Conservation (phyloP, 495 filamentous ascomycete genomes). For the Aspergillus hancockii region DNA sequence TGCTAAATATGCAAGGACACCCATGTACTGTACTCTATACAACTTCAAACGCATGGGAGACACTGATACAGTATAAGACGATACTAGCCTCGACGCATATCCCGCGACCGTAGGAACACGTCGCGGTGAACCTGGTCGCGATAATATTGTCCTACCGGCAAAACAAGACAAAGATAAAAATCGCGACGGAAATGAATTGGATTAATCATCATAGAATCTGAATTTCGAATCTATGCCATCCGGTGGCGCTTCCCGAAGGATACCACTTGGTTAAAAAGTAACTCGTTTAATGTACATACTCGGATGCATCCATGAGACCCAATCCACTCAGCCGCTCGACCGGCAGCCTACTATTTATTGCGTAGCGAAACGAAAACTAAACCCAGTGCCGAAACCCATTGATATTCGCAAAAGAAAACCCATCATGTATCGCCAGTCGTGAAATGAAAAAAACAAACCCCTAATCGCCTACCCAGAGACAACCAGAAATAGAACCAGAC, state of each 20-base stretch:
- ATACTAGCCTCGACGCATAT: too few relatives aligned
- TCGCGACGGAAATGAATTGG: slow-evolving; percentile 13
- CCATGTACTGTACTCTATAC: too few relatives aligned
- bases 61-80: too few relatives aligned
- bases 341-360: slow-evolving; percentile 40
- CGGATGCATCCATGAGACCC: slow-evolving; percentile 35
- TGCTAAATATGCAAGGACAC: too few relatives aligned
- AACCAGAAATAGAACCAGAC: slow-evolving; percentile 36
- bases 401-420: slow-evolving; percentile 47
- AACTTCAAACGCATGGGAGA: too few relatives aligned
- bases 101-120: too few relatives aligned
- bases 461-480: slow-evolving; percentile 49
- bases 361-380: slow-evolving; percentile 37
- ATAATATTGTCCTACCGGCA: neutral
- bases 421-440: slow-evolving; percentile 54
- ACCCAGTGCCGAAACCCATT: slow-evolving; percentile 47
- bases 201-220: slow-evolving; percentile 27
- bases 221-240: slow-evolving; percentile 46
- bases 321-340: slow-evolving; percentile 35
- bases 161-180: neutral
- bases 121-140: neutral
- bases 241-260: slow-evolving; percentile 35
- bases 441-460: slow-evolving; percentile 46
- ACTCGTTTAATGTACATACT: slow-evolving; percentile 47
- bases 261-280: slow-evolving; percentile 30